Percentiles rank a stretch among this genome's conserved stretches.
phyloP scores from a whole-genome alignment of 768 basidiomycete genomes.

The Kwoniella dendrophila region DNA sequence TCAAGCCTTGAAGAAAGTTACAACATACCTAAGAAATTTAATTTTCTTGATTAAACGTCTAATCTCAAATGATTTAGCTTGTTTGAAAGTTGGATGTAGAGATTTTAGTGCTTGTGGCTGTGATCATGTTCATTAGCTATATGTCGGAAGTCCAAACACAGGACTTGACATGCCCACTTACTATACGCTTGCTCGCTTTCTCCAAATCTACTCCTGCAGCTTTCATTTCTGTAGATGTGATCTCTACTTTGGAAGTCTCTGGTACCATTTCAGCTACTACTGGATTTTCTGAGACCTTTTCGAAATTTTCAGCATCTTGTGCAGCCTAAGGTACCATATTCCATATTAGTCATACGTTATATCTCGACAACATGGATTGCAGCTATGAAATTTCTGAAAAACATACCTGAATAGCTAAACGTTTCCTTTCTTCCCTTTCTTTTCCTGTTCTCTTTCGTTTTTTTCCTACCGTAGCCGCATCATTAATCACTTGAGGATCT shows the following conservation, averaged over 20 bases:
- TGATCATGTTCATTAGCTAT: not conserved
- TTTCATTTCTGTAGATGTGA: not conserved
- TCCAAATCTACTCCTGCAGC: constrained; percentile 14
- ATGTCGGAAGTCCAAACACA: not conserved
- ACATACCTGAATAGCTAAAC: constrained; percentile 37
- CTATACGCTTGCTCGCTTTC: constrained; percentile 13
- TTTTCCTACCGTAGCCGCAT: constrained; percentile 12
- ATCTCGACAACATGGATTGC: not conserved
- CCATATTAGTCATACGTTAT: too few species aligned
- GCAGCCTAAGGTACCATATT: too few species aligned
- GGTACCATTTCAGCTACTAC: not conserved
- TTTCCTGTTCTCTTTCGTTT: constrained; percentile 54
- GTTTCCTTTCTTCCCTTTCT: constrained; percentile 48
- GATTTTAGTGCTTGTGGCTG: constrained; percentile 77
- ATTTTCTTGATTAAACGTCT: constrained; percentile 81
- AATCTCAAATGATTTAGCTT: constrained; percentile 75
- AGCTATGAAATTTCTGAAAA: not conserved
- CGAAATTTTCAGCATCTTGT: constrained; percentile 11
- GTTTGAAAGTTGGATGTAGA: constrained; percentile 74
- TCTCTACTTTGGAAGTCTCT: not conserved
- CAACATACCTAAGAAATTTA: constrained; percentile 66
- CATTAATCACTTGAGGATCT: not conserved
- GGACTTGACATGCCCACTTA: too few species aligned
- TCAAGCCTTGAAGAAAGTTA: not conserved
- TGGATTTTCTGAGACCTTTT: constrained; percentile 3